Conservation (phyloP, 1,284 basidiomycete genomes). For the Irpex sp. region DNA sequence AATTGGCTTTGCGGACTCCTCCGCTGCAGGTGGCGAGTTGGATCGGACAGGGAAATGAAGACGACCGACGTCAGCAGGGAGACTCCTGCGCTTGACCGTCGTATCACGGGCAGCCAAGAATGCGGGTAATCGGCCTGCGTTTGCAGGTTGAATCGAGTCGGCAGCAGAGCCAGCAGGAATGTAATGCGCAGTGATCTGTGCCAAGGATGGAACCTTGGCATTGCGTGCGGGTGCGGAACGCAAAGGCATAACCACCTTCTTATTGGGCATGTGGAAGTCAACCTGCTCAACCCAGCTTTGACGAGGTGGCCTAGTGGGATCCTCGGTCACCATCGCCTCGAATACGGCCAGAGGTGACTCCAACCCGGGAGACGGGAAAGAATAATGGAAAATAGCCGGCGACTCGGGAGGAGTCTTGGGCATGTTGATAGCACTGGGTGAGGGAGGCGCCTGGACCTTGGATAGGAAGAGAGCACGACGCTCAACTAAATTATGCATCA, state of each 20-base stretch:
- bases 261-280: constrained; percentile 48
- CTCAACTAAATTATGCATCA: constrained; percentile 43
- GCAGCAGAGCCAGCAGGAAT: constrained; percentile 15
- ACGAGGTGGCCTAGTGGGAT: constrained; percentile 28
- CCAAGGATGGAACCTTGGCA: constrained; percentile 58
- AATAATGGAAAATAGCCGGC: constrained; percentile 64
- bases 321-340: constrained; percentile 42
- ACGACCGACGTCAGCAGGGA: constrained; percentile 45
- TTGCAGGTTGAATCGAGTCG: neutral
- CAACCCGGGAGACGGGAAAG: constrained; percentile 63
- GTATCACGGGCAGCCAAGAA: constrained; percentile 30
- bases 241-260: constrained; percentile 13
- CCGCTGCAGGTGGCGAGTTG: constrained; percentile 16
- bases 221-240: constrained; percentile 15
- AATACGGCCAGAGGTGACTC: constrained; percentile 59
- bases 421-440: constrained; percentile 49
- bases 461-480: constrained; percentile 72
- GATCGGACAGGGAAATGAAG: constrained; percentile 34
- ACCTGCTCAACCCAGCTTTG: constrained; percentile 63
- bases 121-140: constrained; percentile 35
- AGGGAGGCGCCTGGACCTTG: constrained; percentile 64
- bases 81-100: constrained; percentile 24
- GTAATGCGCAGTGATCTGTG: constrained; percentile 68
- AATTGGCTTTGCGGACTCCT: constrained; percentile 23
- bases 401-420: constrained; percentile 70